A percentile compares a stretch with the other conserved stretches of the same genome.
Conservation (phyloP, 129 eudicot species). For the Cynara cardunculus region DNA sequence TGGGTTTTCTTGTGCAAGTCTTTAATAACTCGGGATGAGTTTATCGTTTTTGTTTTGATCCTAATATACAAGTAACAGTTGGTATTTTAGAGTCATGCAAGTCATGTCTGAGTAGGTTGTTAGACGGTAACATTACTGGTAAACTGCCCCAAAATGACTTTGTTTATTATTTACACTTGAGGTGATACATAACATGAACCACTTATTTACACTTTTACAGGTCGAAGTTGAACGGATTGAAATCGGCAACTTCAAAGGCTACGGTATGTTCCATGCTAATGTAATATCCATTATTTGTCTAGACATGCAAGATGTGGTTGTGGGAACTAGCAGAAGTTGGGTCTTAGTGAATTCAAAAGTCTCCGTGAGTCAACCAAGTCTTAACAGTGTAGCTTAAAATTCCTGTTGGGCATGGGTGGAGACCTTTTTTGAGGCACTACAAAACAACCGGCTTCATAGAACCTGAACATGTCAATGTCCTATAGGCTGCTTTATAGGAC, state of each 20-base stretch:
- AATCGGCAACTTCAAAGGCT: constrained; percentile 63
- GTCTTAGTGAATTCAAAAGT: neutral
- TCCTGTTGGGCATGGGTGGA: too few relatives aligned
- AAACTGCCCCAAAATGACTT: neutral
- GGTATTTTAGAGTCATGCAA: too few relatives aligned
- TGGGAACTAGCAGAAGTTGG: neutral
- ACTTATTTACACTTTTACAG: constrained; percentile 36
- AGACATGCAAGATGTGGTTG: neutral
- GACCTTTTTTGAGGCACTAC: too few relatives aligned
- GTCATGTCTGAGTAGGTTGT: too few relatives aligned
- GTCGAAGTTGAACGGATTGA: constrained; percentile 86
- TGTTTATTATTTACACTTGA: neutral
- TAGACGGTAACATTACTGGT: too few relatives aligned
- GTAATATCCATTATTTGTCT: neutral
- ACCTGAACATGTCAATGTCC: neutral
- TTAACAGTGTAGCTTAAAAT: too few relatives aligned
- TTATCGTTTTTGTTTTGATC: too few relatives aligned
- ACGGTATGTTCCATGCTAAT: constrained; percentile 39
- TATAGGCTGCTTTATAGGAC: too few relatives aligned
- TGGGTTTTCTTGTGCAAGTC: too few relatives aligned
- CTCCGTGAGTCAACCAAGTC: neutral
- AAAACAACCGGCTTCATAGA: too few relatives aligned
- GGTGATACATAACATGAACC: neutral
- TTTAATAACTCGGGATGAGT: too few relatives aligned
- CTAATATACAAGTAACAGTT: too few relatives aligned